Base-by-base conservation (phyloP, 1,284 basidiomycete species). In the Phylloboletellus chloephorus region DNA sequence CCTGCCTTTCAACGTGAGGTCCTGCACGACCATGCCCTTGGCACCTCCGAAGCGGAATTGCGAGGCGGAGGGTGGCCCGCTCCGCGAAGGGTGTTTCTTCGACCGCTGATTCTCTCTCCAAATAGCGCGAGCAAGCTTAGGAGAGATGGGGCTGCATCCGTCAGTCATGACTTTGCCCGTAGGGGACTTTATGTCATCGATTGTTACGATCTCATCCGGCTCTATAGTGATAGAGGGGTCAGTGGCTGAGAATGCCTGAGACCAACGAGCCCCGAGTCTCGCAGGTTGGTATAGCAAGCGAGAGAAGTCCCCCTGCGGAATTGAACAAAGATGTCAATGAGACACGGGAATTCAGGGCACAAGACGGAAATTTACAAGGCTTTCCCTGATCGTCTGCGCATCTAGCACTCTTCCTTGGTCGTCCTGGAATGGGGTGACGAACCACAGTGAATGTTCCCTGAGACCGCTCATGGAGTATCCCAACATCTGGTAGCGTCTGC, bases 391-490 rank as follows among this genome's bases (percentile, higher is more conserved):
- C n/a, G 16, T 25, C 10, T 43, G 7, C 2, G 64, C 64, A 31
- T 59, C 40, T 45, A 64, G 37, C 1, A n/a, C 8, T 2, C 7
- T 42, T 7, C 50, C 57, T 15, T 49, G 11, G 0, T 54, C 52
- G 21, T 57, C 52, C 5, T 1, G 5, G 52, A 79, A 74, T 9
- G 71, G 67, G 16, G 64, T 67, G 26, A 79, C 68, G 44, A 78
- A 84, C 72, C 78, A 82, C 7, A 83, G 71, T 2, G 73, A 69
- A 40, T 78, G 74, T 28, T 74, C 66, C 49, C 67, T 72, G 40
- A 83, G 61, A 0, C 75, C 75, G 13, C 76, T 78, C 58, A 73
- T 73, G 0, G 77, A 78, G 50, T 79, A 83, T 1, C 74, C 82
- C 29, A 84, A 58, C 54, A 82, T 76, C 0, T 71, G 43, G 52